A percentile compares a stretch with the other conserved stretches of the same genome.
These are phyloP conservation scores for Cladosporium oxysporum DNA, from an alignment of 2,329 filamentous ascomycete genomes.

Conservation along the genomic window DNA sequence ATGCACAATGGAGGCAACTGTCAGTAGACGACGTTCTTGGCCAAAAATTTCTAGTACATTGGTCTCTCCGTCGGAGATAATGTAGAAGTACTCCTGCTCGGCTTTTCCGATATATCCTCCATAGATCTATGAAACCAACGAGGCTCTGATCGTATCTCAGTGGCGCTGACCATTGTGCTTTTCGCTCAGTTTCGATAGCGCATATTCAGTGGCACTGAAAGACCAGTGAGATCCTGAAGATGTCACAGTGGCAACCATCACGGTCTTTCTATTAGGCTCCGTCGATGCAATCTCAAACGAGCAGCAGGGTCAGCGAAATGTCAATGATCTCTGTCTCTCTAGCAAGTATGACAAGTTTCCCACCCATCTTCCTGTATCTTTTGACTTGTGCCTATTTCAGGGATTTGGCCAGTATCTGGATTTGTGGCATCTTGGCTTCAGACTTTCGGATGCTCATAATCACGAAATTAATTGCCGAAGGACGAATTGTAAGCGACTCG, in stretches of 20 bases:
- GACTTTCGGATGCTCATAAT: too few species aligned
- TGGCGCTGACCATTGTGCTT: neutral
- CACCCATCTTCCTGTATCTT: too few species aligned
- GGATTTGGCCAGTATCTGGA: too few species aligned
- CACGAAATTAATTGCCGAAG: too few species aligned
- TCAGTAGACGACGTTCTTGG: neutral
- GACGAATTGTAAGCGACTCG: neutral
- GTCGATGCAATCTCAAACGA: neutral
- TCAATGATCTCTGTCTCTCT: too few species aligned
- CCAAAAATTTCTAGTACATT: too few species aligned
- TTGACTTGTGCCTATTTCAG: too few species aligned
- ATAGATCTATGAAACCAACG: neutral
- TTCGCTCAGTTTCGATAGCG: neutral
- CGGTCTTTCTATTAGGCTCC: neutral
- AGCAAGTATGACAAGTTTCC: too few species aligned
- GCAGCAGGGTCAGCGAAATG: too few species aligned
- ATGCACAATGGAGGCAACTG: neutral
- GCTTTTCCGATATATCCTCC: neutral
- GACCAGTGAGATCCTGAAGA: neutral
- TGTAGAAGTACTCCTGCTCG: neutral
- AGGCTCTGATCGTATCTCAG: neutral
- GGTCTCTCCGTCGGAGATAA: neutral
- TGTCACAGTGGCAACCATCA: neutral
- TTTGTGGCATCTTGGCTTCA: too few species aligned
- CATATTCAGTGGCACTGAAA: neutral